Percentiles rank a stretch among this genome's conserved stretches.
These are phyloP conservation scores for Ophiostoma ips DNA, from an alignment of 2,329 filamentous ascomycete genomes.

Conservation along the genomic window DNA sequence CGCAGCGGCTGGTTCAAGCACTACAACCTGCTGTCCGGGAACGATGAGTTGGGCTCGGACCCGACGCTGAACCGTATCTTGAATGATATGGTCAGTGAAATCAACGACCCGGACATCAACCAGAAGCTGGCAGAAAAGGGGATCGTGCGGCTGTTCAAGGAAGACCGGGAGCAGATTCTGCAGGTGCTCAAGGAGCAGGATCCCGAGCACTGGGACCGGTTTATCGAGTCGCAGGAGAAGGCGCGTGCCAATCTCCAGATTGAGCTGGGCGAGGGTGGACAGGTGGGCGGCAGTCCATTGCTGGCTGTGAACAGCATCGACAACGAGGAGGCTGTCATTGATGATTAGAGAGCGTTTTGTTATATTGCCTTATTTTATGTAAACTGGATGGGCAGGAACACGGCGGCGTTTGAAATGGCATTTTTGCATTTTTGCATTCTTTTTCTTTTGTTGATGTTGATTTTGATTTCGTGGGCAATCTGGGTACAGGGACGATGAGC, in stretches of 20 bases:
- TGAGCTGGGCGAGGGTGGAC: constrained; percentile 5
- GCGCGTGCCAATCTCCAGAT: constrained; percentile 37
- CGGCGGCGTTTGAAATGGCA: neutral
- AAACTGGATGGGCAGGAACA: neutral
- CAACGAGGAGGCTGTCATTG: constrained; percentile 4
- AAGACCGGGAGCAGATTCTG: constrained; percentile 38
- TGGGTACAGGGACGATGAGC: too few relatives aligned
- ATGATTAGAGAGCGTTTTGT: neutral
- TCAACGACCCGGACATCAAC: constrained; percentile 45
- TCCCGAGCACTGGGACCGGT: constrained; percentile 48
- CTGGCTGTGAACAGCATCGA: neutral
- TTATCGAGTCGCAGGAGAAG: constrained; percentile 49
- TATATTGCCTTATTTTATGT: neutral
- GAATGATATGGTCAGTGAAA: constrained; percentile 46
- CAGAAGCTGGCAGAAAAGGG: constrained; percentile 42
- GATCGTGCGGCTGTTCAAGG: constrained; percentile 46
- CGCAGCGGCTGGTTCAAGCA: constrained; percentile 39
- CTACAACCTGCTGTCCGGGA: constrained; percentile 32
- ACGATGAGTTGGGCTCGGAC: constrained; percentile 36
- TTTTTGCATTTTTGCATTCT: neutral
- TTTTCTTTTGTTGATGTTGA: too few relatives aligned
- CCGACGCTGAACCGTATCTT: constrained; percentile 39
- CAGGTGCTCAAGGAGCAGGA: constrained; percentile 43
- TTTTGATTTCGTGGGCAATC: too few relatives aligned
- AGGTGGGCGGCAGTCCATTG: neutral